Base-by-base conservation (phyloP, 305 asterid genomes). In the Rubia peregrina region DNA sequence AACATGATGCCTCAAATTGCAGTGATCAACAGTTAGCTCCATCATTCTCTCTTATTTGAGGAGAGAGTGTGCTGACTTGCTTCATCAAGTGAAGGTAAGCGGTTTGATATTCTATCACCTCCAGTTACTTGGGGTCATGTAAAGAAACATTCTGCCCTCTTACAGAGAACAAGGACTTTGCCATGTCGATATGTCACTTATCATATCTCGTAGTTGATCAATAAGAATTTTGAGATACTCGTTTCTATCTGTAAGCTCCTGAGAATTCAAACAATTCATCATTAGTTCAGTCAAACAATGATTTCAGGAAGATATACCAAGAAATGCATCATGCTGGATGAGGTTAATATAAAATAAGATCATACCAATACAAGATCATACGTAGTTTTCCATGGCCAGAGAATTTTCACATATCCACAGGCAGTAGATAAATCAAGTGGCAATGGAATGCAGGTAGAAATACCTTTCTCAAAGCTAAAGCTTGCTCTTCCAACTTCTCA, bases 171-270 rank as follows among this genome's bases (percentile, higher is more conserved):
- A 84, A 55, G 93, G 96, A 80, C 96, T 88, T 73, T 89, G 97
- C 98, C 98, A 92, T 61, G 89, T 86, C 0, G 91, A 87, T 71
- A 89, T 76, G 80, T 89, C 97, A 17, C 83, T 74, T 44, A 87
- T 78, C 62, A 92, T 85, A 62, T 80, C 82, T 30, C 98, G 96
- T 56, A 89, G 86, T 74, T 90, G 93, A 72, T 90, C 93, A 33
- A 90, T 92, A 75, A 89, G 84, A 80, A 63, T 74, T 81, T 90
- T 87, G 74, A 92, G 71, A 69, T 84, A 51, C 78, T 78, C 78
- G 84, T 90, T 87, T 88, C 86, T 89, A 73, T 73, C 81, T 0
- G 81, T 84, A 41, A 92, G 80, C 76, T 89, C 92, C 97, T 89
- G 75, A 61, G 72, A 46, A 38, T 57, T 43, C 17, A 76, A 63